These are phyloP conservation scores for Diversispora epigaea DNA, from an alignment of 192 early-diverging fungal species.

Conservation along the genomic window DNA sequence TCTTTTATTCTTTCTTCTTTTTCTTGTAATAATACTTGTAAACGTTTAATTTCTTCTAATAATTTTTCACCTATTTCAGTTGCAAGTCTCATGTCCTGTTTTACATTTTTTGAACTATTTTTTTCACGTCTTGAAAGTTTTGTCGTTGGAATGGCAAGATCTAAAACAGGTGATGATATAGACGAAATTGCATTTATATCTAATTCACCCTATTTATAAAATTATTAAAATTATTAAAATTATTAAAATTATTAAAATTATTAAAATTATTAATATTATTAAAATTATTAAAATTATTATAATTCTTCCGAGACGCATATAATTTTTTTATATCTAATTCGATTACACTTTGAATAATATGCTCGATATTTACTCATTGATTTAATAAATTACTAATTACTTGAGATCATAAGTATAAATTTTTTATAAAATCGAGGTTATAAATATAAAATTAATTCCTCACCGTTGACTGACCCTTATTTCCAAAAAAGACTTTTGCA, in stretches of 20 bases:
- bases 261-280: too few species aligned
- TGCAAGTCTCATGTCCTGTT: conserved; percentile 50
- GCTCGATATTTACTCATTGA: too few species aligned
- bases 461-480: not conserved
- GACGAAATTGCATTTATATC: not conserved
- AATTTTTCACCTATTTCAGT: conserved; percentile 49
- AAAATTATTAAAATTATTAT: too few species aligned
- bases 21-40: conserved; percentile 46
- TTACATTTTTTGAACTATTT: conserved; percentile 23
- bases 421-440: too few species aligned
- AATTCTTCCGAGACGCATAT: too few species aligned
- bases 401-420: too few species aligned
- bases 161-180: not conserved
- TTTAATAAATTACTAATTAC: too few species aligned
- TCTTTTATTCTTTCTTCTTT: conserved; percentile 45
- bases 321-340: too few species aligned
- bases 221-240: too few species aligned
- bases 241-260: too few species aligned
- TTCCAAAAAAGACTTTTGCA: not conserved
- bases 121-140: not conserved
- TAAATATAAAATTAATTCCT: not conserved
- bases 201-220: not conserved
- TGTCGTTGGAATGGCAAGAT: not conserved
- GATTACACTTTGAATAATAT: too few species aligned
- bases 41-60: conserved; percentile 43